phyloP scores from a whole-genome alignment of 2,329 filamentous ascomycete genomes.

The Aureobasidium sp. region DNA sequence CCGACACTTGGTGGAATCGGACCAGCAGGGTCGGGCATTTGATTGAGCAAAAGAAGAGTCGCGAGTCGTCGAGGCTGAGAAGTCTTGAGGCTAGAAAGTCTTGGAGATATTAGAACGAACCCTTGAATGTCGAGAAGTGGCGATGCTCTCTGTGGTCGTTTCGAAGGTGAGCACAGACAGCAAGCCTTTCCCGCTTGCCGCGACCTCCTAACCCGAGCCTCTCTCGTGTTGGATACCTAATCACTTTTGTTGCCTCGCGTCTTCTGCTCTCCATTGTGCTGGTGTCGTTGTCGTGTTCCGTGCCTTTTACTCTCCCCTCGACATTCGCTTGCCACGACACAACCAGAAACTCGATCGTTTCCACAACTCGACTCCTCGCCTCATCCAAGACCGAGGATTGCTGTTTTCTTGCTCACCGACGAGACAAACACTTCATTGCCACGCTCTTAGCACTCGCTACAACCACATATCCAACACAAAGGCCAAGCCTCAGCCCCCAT shows the following conservation, averaged over 20 bases:
- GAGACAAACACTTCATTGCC: not conserved
- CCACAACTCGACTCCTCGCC: not conserved
- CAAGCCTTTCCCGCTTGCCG: not conserved
- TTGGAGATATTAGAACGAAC: not conserved
- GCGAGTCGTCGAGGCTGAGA: not conserved
- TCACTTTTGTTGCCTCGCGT: constrained; percentile 12
- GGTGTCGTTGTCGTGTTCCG: not conserved
- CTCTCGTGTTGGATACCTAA: not conserved
- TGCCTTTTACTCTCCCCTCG: not conserved
- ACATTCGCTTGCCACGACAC: constrained; percentile 5
- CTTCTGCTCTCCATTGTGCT: too few relatives aligned
- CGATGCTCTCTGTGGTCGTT: not conserved
- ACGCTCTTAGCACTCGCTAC: not conserved
- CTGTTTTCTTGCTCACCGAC: not conserved
- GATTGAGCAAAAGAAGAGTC: not conserved
- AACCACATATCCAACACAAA: not conserved
- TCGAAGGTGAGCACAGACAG: not conserved
- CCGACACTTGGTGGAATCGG: not conserved
- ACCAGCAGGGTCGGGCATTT: not conserved
- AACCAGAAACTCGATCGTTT: not conserved
- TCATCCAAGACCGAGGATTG: not conserved
- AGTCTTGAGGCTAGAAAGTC: not conserved
- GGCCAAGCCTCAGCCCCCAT: not conserved
- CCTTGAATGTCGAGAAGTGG: not conserved
- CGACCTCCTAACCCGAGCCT: not conserved